Evolutionary conservation across 768 basidiomycete genomes (phyloP), one percentile per base, ranked within the genome.

Genomic region (Podaxis sp.): DNA sequence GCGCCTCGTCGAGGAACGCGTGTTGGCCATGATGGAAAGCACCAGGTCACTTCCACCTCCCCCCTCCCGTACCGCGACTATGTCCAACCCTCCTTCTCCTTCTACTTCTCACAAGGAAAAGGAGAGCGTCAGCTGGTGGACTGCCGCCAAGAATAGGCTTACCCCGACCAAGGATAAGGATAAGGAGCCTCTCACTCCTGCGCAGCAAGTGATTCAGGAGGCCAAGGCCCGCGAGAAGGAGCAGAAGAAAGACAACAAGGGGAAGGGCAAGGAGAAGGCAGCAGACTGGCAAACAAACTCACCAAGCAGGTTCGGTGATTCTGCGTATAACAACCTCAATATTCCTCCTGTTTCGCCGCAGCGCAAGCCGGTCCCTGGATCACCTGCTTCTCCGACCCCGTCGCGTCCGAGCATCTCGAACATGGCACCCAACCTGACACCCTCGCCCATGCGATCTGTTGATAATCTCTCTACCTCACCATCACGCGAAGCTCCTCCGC

Each of bases 141-240:
- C 81, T 10, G 77, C 83, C 2, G 84, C 91, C 18, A 93, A 90
- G 78, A 83, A 83, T 64, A 85, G 76, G 65, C 79, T 94, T 9
- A 91, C 90, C 0, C 90, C 91, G 2, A 88, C 88, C 11, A 93
- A 92, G 66, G 86, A 86, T 10, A 82, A 82, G 66, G 84, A 89
- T 13, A 82, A 82, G 66, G 84, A 89, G 13, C 70, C 74, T 16
- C 83, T 91, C n/a, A 93, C 92, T 0, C 90, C 91, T 7, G 91
- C 92, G 0, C 91, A 93, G 67, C 90, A 91, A 65, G 79, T 94
- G 57, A 86, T 93, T 51, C 79, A 82, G 59, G 91, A 93, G 6
- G 77, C 89, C 16, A 90, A 92, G 68, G 76, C 82, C 18, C 79
- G 83, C 66, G 81, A 82, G 27, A 87, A 88, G 57, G 80, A 87